Conservation (phyloP, 176 grass and related monocot species). For the Zea mays region DNA sequence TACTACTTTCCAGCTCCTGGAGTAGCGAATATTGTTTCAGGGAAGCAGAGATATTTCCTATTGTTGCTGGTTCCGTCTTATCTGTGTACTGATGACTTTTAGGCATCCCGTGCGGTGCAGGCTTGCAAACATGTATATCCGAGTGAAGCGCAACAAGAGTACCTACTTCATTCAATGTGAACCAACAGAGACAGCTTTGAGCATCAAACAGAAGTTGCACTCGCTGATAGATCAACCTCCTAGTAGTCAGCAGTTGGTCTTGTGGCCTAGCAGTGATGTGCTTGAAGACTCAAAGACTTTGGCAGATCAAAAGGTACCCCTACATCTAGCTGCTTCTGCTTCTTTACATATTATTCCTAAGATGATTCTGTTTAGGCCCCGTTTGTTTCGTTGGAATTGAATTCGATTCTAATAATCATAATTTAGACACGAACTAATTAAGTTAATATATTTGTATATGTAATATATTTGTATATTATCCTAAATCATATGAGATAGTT, state of each 20-base stretch:
- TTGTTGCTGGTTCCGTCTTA: neutral
- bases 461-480: no score
- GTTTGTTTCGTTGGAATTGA: no score
- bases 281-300: constrained; percentile 54
- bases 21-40: neutral
- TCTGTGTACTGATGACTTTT: constrained; percentile 5
- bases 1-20: neutral
- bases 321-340: neutral
- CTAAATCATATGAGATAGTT: no score
- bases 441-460: no score
- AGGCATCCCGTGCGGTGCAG: constrained; percentile 36
- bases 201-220: constrained; percentile 79
- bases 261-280: constrained; percentile 53
- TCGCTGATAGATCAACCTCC: constrained; percentile 50
- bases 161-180: constrained; percentile 84
- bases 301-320: constrained; percentile 44
- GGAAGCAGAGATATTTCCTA: neutral
- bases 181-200: constrained; percentile 60
- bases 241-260: constrained; percentile 50
- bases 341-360: neutral
- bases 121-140: constrained; percentile 72
- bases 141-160: constrained; percentile 78
- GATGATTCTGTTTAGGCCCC: neutral
- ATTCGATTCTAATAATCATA: no score
- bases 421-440: no score